phyloP scores from a whole-genome alignment of 2,329 filamentous ascomycete species.

The Sclerotinia sclerotiorum region DNA sequence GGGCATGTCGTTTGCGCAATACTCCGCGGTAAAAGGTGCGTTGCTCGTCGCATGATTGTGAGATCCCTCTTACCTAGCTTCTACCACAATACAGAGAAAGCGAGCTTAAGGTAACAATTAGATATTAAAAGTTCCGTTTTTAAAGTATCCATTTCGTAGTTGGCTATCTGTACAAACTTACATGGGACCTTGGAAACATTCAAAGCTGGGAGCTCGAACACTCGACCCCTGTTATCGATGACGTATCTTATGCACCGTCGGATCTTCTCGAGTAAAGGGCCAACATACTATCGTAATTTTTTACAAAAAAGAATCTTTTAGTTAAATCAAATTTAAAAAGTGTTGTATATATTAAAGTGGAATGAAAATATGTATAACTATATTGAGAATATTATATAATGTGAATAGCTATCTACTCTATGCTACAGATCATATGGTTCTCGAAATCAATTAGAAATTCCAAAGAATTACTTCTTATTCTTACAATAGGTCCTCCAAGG shows the following conservation, averaged over 20 bases:
- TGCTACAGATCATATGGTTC: background rate
- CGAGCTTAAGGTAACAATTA: background rate
- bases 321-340: too few species aligned
- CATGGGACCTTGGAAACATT: background rate
- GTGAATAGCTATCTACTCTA: background rate
- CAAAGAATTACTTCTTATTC: background rate
- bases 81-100: background rate
- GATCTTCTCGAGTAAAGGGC: background rate
- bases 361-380: background rate
- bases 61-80: background rate
- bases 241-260: background rate
- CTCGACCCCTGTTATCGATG: constrained; percentile 4
- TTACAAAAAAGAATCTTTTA: too few species aligned
- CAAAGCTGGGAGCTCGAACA: background rate
- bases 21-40: constrained; percentile 19
- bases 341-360: background rate
- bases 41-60: constrained; percentile 18
- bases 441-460: background rate
- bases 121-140: background rate
- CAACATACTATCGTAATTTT: too few species aligned
- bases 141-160: background rate
- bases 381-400: background rate
- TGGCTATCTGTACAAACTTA: background rate
- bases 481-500: too few species aligned
- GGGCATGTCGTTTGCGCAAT: background rate